Conservation (phyloP, 1,284 basidiomycete species). For the Laetiporus sulphureus region DNA sequence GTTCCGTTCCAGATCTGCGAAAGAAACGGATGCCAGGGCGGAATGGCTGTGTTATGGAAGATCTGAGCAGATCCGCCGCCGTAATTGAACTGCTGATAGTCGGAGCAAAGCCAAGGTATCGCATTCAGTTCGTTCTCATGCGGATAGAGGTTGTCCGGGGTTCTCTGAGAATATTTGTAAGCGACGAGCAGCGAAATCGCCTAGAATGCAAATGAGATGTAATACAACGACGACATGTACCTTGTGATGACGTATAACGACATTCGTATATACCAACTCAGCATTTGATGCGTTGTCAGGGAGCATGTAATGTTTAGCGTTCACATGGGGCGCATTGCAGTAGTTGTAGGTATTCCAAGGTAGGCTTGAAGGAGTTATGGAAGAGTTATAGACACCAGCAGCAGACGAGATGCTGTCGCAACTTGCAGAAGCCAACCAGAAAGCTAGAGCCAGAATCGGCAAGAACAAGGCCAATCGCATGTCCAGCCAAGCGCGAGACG, state of each 20-base stretch:
- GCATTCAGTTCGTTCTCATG: conserved; percentile 38
- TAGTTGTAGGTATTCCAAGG: conserved; percentile 51
- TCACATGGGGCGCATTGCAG: conserved; percentile 47
- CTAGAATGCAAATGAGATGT: too few relatives aligned
- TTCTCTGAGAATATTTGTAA: conserved; percentile 22
- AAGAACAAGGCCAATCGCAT: too few relatives aligned
- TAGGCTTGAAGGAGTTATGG: conserved; percentile 30
- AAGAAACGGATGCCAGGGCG: conserved; percentile 40
- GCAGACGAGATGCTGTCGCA: conserved; percentile 4
- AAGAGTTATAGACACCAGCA: conserved; percentile 34
- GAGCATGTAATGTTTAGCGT: conserved; percentile 28
- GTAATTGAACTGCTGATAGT: conserved; percentile 31
- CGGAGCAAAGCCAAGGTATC: conserved; percentile 34
- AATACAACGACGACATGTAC: too few relatives aligned
- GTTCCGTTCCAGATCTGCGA: conserved; percentile 48
- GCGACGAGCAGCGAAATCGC: too few relatives aligned
- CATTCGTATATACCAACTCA: conserved; percentile 34
- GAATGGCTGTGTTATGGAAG: conserved; percentile 33
- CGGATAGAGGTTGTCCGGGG: conserved; percentile 43
- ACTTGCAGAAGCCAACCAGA: too few relatives aligned
- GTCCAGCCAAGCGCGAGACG: too few relatives aligned
- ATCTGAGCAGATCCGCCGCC: conserved; percentile 29
- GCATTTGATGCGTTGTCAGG: conserved; percentile 23
- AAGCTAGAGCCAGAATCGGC: too few relatives aligned
- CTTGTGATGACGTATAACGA: conserved; percentile 43